A percentile compares a stretch with the other conserved stretches of the same genome.
phyloP scores from a whole-genome alignment of 179 eudicot species.

The Heliamphora ciliata region DNA sequence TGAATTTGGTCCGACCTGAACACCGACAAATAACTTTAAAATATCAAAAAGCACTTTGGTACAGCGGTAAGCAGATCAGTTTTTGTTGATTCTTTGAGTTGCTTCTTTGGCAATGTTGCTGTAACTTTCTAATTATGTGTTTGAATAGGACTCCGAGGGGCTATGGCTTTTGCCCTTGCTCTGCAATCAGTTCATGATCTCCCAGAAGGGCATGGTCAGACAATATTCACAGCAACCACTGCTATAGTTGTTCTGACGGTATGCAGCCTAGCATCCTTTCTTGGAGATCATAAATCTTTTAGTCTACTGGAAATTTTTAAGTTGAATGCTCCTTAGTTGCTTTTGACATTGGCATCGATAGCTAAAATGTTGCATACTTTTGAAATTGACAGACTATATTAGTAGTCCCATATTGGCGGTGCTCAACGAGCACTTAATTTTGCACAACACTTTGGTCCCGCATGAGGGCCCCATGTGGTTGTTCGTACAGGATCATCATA shows the following conservation, averaged over 20 bases:
- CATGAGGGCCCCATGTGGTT: no score
- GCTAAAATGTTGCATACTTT: not conserved
- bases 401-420: no score
- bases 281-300: not conserved
- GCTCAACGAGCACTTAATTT: no score
- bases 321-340: slow-evolving; percentile 3
- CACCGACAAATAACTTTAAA: slow-evolving; percentile 70
- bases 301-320: not conserved
- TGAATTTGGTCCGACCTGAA: slow-evolving; percentile 80
- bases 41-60: slow-evolving; percentile 99
- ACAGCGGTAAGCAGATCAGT: slow-evolving; percentile 60
- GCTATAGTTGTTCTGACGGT: slow-evolving; percentile 96
- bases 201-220: slow-evolving; percentile 98
- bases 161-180: slow-evolving; percentile 99
- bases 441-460: no score
- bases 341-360: not conserved
- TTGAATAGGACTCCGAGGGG: slow-evolving; percentile 89
- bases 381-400: not conserved
- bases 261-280: slow-evolving; percentile 23
- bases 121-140: slow-evolving; percentile 8
- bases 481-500: no score
- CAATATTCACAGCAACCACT: slow-evolving; percentile 94
- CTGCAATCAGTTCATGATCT: slow-evolving; percentile 98
- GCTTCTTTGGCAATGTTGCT: slow-evolving; percentile 2
- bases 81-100: slow-evolving; percentile 11